These are phyloP conservation scores for Teratosphaeria destructans DNA, from an alignment of 2,329 filamentous ascomycete genomes.

Conservation along the genomic window DNA sequence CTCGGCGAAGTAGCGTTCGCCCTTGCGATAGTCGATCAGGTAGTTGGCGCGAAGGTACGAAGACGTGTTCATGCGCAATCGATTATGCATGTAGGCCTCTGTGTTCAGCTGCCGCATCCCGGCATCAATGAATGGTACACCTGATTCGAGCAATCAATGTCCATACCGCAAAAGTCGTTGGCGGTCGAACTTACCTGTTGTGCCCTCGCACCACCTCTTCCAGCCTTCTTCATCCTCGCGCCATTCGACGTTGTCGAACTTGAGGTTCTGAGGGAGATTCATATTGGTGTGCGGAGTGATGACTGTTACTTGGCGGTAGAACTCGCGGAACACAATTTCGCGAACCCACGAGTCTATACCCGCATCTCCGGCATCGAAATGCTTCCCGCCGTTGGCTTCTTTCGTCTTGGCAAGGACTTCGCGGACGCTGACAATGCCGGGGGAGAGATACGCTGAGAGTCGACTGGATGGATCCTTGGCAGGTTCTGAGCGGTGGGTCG, in stretches of 20 bases:
- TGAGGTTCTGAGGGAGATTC: constrained; percentile 38
- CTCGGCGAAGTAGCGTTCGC: constrained; percentile 43
- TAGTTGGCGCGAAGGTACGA: constrained; percentile 40
- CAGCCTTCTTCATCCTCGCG: constrained; percentile 41
- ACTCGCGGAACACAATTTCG: constrained; percentile 42
- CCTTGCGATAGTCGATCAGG: constrained; percentile 39
- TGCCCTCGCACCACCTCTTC: constrained; percentile 39
- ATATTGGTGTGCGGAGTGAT: constrained; percentile 39
- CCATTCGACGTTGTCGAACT: constrained; percentile 43
- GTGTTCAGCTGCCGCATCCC: constrained; percentile 41
- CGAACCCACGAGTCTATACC: constrained; percentile 37
- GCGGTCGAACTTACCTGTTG: constrained; percentile 15
- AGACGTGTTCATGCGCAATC: constrained; percentile 40
- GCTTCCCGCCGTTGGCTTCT: constrained; percentile 32
- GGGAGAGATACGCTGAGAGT: constrained; percentile 36
- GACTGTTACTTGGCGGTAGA: constrained; percentile 40
- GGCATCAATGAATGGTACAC: constrained; percentile 41
- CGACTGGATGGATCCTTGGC: constrained; percentile 33
- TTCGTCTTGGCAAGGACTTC: constrained; percentile 33
- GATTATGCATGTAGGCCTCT: constrained; percentile 44
- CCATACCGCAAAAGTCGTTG: background rate
- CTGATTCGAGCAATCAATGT: constrained; percentile 9
- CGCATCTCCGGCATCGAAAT: constrained; percentile 32
- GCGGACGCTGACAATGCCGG: constrained; percentile 36
- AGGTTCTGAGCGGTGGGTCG: constrained; percentile 32